These are phyloP conservation scores for Aspergillus novoparasiticus DNA, from an alignment of 2,329 filamentous ascomycete species.

Conservation along the genomic window DNA sequence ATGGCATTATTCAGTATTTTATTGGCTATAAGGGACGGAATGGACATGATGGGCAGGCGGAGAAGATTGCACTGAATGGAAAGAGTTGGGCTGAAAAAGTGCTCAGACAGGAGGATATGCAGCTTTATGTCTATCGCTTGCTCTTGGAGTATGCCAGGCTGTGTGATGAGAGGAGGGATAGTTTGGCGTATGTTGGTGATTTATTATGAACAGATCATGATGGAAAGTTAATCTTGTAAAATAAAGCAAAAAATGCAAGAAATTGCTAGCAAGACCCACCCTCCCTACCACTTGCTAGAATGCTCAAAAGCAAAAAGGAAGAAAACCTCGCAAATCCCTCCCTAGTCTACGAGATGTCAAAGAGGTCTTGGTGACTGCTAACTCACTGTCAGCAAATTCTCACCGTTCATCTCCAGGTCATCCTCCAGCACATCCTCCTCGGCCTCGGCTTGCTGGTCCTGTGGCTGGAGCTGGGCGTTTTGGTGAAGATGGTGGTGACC, in stretches of 20 bases:
- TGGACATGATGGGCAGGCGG: slow-evolving; percentile 57
- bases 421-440: too few relatives aligned
- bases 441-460: too few relatives aligned
- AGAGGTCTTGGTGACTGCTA: too few relatives aligned
- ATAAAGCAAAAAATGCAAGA: not conserved
- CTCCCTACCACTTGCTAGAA: too few relatives aligned
- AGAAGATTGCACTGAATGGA: slow-evolving; percentile 66
- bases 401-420: too few relatives aligned
- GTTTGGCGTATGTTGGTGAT: slow-evolving; percentile 23
- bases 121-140: slow-evolving; percentile 68
- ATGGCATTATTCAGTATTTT: slow-evolving; percentile 74
- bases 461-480: too few relatives aligned
- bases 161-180: slow-evolving; percentile 26
- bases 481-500: too few relatives aligned
- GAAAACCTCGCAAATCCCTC: too few relatives aligned
- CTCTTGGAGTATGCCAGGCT: slow-evolving; percentile 65
- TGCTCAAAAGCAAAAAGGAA: too few relatives aligned
- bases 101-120: slow-evolving; percentile 72
- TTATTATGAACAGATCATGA: not conserved
- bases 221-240: not conserved
- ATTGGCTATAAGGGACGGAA: slow-evolving; percentile 56
- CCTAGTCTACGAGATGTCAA: too few relatives aligned
- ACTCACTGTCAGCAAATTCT: too few relatives aligned
- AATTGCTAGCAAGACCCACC: not conserved
- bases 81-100: slow-evolving; percentile 70